Evolutionary conservation across 1,284 basidiomycete genomes (phyloP), one percentile per base, ranked within the genome.

Genomic region (Fomitopsis schrenkii): DNA sequence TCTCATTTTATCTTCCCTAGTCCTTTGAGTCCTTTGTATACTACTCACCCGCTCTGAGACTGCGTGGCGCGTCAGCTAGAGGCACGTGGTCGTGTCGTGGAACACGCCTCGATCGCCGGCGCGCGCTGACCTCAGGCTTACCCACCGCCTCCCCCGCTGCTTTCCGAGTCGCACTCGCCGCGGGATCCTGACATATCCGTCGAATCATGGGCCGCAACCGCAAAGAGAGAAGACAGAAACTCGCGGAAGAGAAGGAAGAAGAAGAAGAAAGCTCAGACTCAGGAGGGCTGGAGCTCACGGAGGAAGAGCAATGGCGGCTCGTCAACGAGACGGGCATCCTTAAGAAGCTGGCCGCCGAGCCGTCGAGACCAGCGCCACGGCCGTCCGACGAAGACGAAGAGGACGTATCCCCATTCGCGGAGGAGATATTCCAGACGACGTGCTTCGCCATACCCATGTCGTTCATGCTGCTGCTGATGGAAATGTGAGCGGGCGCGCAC

Each of bases 221-320:
- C 12, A 30, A n/a, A n/a, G 48, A 15, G 15, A 50, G 12, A 15
- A 50, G 48, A 14, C 10, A 33, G 14, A 22, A 30, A 30, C 12
- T 12, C 2, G 48, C 48, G 6, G 48, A 28, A 12, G 28, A 33
- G 9, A 7, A 9, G 7, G 48, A 50, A 3, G 30, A 33, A 33
- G 30, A 33, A 33, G 52, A 54, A 1, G 15, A 17, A 14, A 22
- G n/a, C 5, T n/a, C 52, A 1, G 52, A 54, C 3, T n/a, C 17
- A 22, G 52, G 36, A 15, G 36, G 53, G 0, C 54, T 76, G 14
- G 80, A 87, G 55, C 85, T 93, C 40, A 72, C 89, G 3, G 85
- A 90, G 70, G 83, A 87, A 2, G 91, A 93, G 69, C 84, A 93
- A 79, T 87, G 86, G 87, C 83, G 89, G 12, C 75, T 93, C 52